Evolutionary conservation across 495 filamentous ascomycete species (phyloP), one percentile per base, ranked within the genome.

Genomic region (Aspergillus diversus): DNA sequence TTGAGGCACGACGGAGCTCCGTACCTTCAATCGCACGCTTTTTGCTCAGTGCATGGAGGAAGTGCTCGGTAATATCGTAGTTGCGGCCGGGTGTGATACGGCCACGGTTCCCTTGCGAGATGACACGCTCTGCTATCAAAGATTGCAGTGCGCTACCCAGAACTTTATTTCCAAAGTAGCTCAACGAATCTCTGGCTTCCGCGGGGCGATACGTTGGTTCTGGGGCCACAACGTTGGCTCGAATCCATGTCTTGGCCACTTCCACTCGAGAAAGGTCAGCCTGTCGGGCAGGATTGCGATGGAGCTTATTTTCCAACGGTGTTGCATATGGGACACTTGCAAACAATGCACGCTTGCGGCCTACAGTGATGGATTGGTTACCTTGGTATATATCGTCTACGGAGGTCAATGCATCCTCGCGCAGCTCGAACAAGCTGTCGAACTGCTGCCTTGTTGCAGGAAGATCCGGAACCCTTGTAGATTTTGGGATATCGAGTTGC

Each of bases 171-270:
- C 77, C 71, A 43, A 88, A 70, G 3, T 58, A 60, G 3, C 59
- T 56, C 7, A 90, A 74, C n/a, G 79, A 80, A 31, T 71, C 51
- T 27, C 73, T 67, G 17, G 85, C 85, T 5, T 76, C 63, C 7
- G 63, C 53, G 1, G 74, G 63, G 32, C 80, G 65, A 67, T 84
- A 89, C 3, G 71, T 74, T 13, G 79, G 72, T 17, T 82, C 76
- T 7, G 82, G 78, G 0, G 86, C 85, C 33, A 84, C 63, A 42
- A 83, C 73, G 46, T 84, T 84, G 21, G 87, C 84, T 33, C 87
- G 83, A 46, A 88, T 75, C 83, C 82, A 88, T n/a, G 85, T 83
- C 66, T 86, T 87, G 43, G 80, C 82, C 11, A 80, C 68, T 15
- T 76, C 73, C 7, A 81, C 61, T 1, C 69, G 58, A 21, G 64